A percentile compares a stretch with the other conserved stretches of the same genome.
These are phyloP conservation scores for Fistulinella cinereoalba DNA, from an alignment of 1,284 basidiomycete species.

Conservation along the genomic window DNA sequence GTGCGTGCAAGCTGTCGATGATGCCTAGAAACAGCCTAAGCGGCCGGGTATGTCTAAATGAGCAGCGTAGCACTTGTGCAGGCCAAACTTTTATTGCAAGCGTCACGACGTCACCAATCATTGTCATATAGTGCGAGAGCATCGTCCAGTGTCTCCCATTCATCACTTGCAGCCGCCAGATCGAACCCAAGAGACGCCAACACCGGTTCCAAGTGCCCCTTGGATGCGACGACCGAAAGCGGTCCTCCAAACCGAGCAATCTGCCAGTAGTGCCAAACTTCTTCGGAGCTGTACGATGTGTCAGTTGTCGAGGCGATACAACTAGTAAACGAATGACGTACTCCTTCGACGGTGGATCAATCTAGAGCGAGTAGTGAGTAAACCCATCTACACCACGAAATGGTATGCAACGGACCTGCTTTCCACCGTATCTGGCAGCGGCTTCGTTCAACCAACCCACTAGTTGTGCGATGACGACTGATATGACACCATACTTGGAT, in stretches of 20 bases:
- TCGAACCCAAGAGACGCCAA: no score
- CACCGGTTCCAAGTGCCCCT: no score
- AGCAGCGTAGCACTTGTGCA: no score
- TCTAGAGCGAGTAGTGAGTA: neutral
- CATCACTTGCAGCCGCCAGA: no score
- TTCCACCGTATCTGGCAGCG: conserved; percentile 12
- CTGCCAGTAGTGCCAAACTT: conserved; percentile 1
- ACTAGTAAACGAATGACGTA: neutral
- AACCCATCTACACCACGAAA: neutral
- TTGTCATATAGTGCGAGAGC: no score
- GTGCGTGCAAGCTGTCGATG: no score
- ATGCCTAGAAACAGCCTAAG: no score
- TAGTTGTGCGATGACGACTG: neutral
- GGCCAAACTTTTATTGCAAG: no score
- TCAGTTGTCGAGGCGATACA: neutral
- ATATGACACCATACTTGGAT: neutral
- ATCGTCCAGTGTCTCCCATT: no score
- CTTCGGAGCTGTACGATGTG: neutral
- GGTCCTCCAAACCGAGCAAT: conserved; percentile 2
- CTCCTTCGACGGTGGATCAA: conserved; percentile 6
- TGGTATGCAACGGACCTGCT: conserved; percentile 6
- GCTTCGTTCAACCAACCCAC: conserved; percentile 14
- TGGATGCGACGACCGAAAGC: no score
- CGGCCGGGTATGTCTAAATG: no score
- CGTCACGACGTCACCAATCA: no score